A percentile compares a stretch with the other conserved stretches of the same genome.
Conservation (phyloP, 2,329 filamentous ascomycete species). For the Rutstroemia sp. region DNA sequence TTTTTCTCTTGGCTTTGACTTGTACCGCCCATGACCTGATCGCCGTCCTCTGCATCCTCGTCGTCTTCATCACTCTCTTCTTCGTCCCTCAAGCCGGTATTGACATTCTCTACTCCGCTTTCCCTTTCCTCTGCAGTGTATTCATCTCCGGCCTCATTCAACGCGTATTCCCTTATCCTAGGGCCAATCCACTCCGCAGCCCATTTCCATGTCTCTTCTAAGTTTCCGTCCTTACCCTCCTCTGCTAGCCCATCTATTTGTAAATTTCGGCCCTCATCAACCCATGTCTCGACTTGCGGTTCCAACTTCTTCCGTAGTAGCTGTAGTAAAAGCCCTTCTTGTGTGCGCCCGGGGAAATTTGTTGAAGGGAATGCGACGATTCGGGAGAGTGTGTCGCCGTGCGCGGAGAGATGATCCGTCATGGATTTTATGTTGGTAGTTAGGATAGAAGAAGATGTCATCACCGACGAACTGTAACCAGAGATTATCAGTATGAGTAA, state of each 20-base stretch:
- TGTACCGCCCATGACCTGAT: conserved; percentile 46
- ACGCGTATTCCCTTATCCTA: conserved; percentile 36
- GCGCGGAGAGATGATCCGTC: conserved; percentile 55
- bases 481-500: conserved; percentile 8
- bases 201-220: conserved; percentile 50
- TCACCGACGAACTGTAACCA: conserved; percentile 54
- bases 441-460: conserved; percentile 64
- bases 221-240: conserved; percentile 36
- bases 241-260: conserved; percentile 17
- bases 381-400: conserved; percentile 59
- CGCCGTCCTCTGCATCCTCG: conserved; percentile 39
- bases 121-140: conserved; percentile 67
- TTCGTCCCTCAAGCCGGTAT: conserved; percentile 57
- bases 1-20: conserved; percentile 16
- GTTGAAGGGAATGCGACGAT: conserved; percentile 71
- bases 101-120: conserved; percentile 58
- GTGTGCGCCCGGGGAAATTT: conserved; percentile 63
- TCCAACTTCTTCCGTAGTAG: conserved; percentile 80
- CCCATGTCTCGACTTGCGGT: conserved; percentile 66
- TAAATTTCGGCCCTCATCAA: conserved; percentile 52
- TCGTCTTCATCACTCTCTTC: conserved; percentile 43
- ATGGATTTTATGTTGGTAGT: conserved; percentile 63
- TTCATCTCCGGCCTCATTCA: conserved; percentile 49
- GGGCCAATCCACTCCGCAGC: conserved; percentile 34
- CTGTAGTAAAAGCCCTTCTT: conserved; percentile 58